Evolutionary conservation across 805 yeast species (phyloP).

Genomic region (Teunomyces aglyptinius): DNA sequence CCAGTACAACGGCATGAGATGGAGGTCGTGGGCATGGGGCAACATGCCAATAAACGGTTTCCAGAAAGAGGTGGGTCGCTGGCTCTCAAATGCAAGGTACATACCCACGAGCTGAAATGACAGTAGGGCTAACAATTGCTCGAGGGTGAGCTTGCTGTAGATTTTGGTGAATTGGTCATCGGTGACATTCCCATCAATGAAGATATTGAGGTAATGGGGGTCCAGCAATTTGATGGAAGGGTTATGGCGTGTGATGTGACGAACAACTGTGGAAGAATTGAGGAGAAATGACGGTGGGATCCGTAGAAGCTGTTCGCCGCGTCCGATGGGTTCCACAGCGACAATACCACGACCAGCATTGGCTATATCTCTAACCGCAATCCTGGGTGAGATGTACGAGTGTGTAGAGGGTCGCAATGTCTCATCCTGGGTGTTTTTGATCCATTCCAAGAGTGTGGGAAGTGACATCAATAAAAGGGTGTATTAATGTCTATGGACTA

Average conservation of each 20-base stretch:
- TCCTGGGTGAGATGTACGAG: slow-evolving; percentile 36
- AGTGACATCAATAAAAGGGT: slow-evolving; percentile 8
- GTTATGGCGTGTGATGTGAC: slow-evolving; percentile 44
- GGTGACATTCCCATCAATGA: slow-evolving; percentile 21
- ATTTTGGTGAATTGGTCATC: slow-evolving; percentile 27
- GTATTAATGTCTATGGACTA: background rate
- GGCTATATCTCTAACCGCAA: slow-evolving; percentile 40
- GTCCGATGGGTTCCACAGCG: slow-evolving; percentile 35
- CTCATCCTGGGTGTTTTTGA: slow-evolving; percentile 24
- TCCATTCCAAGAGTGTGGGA: slow-evolving; percentile 25
- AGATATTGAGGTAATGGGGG: slow-evolving; percentile 17
- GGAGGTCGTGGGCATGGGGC: slow-evolving; percentile 56
- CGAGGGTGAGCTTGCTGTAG: slow-evolving; percentile 28
- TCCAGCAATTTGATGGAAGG: slow-evolving; percentile 26
- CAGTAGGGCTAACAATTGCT: slow-evolving; percentile 41
- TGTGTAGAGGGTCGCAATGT: slow-evolving; percentile 17
- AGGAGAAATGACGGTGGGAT: slow-evolving; percentile 59
- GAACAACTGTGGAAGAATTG: slow-evolving; percentile 52
- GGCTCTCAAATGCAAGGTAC: slow-evolving; percentile 46
- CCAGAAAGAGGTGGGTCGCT: slow-evolving; percentile 57
- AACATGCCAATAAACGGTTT: slow-evolving; percentile 62
- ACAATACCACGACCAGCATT: slow-evolving; percentile 64
- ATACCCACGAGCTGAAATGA: slow-evolving; percentile 62
- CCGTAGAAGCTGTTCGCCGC: slow-evolving; percentile 47
- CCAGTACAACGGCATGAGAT: slow-evolving; percentile 66